A percentile compares a stretch with the other conserved stretches of the same genome.
These are phyloP conservation scores for Monosporascus sp. DNA, from an alignment of 2,329 filamentous ascomycete species.

Conservation along the genomic window DNA sequence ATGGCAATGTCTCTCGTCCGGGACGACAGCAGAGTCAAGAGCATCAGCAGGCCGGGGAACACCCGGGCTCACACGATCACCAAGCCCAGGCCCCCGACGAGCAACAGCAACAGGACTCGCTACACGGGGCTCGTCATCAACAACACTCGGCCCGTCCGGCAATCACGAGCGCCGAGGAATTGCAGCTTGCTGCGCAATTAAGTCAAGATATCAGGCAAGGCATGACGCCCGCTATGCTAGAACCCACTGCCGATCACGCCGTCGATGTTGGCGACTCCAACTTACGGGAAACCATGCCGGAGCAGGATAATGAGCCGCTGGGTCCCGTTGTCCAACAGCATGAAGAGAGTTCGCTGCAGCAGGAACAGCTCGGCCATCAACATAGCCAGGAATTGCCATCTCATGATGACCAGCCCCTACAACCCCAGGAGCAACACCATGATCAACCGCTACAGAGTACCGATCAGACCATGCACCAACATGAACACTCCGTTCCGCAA, in stretches of 20 bases:
- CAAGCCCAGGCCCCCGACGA: constrained; percentile 24
- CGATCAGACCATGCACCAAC: constrained; percentile 2
- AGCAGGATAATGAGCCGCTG: constrained; percentile 34
- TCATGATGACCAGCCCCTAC: no score
- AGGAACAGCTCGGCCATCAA: constrained; percentile 1
- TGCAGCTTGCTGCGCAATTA: constrained; percentile 54
- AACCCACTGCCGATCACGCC: constrained; percentile 33
- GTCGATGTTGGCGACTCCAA: constrained; percentile 31
- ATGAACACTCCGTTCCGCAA: constrained; percentile 3
- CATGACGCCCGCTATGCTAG: constrained; percentile 38
- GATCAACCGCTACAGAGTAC: constrained; percentile 6
- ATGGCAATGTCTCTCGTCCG: constrained; percentile 8
- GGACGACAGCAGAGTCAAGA: constrained; percentile 14
- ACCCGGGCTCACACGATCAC: constrained; percentile 14
- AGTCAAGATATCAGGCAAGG: constrained; percentile 50
- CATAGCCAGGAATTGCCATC: no score
- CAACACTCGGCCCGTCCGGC: constrained; percentile 32
- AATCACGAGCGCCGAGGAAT: constrained; percentile 44
- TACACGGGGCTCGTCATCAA: constrained; percentile 11
- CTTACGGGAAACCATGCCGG: constrained; percentile 40
- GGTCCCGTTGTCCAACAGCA: constrained; percentile 13
- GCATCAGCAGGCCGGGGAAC: constrained; percentile 14
- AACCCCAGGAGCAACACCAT: constrained; percentile 14
- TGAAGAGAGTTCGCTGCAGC: constrained; percentile 6
- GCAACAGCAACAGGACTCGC: constrained; percentile 5